Percentiles rank a stretch among this genome's conserved stretches.
Conservation (phyloP, 192 early-diverging fungal genomes). For the Kappamyces sp. region DNA sequence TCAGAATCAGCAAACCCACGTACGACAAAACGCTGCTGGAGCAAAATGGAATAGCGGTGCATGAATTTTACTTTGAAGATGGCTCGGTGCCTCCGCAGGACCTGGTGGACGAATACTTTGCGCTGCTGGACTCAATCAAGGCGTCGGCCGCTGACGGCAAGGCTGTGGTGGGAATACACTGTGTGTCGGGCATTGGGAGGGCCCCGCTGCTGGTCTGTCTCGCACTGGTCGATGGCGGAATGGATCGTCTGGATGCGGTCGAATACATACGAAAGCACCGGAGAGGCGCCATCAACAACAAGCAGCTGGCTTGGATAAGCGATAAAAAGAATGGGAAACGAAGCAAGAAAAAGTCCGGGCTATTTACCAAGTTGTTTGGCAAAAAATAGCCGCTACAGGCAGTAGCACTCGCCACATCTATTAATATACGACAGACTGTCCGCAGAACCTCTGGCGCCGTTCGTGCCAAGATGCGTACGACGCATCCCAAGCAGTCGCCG, state of each 20-base stretch:
- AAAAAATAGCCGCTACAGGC: constrained; percentile 11
- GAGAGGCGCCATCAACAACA: constrained; percentile 66
- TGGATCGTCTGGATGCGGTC: constrained; percentile 61
- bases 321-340: constrained; percentile 45
- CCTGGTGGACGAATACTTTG: constrained; percentile 4
- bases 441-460: no score
- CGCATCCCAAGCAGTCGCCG: no score
- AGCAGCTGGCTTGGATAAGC: constrained; percentile 57
- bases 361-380: background rate
- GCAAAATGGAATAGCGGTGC: constrained; percentile 61
- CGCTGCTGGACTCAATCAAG: background rate
- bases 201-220: constrained; percentile 74
- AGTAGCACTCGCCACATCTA: no score
- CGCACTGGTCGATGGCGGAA: constrained; percentile 65
- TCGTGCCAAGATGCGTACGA: no score
- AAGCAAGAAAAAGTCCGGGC: constrained; percentile 15
- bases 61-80: constrained; percentile 86
- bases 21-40: constrained; percentile 61
- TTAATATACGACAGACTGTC: no score
- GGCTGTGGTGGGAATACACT: constrained; percentile 60
- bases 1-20: constrained; percentile 85
- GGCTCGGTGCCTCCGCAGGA: constrained; percentile 31
- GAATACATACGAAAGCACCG: constrained; percentile 51
- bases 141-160: background rate
- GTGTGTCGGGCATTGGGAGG: constrained; percentile 81